phyloP scores from a whole-genome alignment of 345 rosid genomes.

The Eucalyptus lansdowneana region DNA sequence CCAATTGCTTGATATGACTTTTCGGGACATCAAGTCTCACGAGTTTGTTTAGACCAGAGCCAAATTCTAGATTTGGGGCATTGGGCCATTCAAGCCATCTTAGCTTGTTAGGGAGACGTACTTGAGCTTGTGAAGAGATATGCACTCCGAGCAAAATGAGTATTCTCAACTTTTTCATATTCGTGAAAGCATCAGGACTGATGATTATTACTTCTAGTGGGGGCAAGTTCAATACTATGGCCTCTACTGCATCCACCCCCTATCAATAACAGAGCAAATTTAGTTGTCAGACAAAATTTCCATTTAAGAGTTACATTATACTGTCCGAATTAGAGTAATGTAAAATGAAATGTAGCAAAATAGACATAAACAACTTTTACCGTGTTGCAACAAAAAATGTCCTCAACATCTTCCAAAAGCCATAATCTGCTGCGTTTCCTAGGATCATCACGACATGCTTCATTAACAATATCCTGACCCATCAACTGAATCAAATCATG shows the following conservation, averaged over 20 bases:
- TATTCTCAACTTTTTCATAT: background rate
- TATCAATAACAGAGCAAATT: background rate
- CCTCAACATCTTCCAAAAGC: too few relatives aligned
- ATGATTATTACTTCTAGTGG: fast-evolving
- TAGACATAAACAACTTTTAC: too few relatives aligned
- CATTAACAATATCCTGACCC: background rate
- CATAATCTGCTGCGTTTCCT: too few relatives aligned
- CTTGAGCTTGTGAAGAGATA: background rate
- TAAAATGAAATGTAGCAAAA: background rate
- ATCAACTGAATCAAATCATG: background rate
- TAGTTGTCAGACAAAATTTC: background rate
- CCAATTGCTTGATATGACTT: background rate
- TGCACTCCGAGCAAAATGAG: background rate
- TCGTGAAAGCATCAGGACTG: fast-evolving
- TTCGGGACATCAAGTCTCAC: fast-evolving
- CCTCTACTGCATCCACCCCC: background rate
- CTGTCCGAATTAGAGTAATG: fast-evolving
- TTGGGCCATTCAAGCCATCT: background rate
- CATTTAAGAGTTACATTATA: fast-evolving
- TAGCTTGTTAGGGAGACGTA: background rate
- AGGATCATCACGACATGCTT: background rate
- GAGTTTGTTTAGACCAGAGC: fast-evolving
- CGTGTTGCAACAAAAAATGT: too few relatives aligned
- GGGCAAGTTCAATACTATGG: background rate
- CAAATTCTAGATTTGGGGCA: background rate